phyloP scores from a whole-genome alignment of 768 basidiomycete genomes.

The Cyathus striatus region DNA sequence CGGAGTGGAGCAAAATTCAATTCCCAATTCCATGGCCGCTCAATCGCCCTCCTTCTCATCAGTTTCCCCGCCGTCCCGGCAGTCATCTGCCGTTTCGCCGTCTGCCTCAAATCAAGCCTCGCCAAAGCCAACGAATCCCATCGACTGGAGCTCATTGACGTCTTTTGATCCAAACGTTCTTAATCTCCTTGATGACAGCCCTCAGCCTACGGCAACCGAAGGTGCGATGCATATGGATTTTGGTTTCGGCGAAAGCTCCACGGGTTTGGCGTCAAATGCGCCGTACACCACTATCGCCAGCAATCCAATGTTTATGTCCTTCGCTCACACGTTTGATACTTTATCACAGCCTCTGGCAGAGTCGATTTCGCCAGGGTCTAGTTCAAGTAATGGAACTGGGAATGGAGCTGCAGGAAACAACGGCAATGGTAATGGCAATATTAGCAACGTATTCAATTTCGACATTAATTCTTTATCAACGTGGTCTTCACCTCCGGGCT shows the following conservation, averaged over 20 bases:
- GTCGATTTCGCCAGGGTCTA: conserved; percentile 2
- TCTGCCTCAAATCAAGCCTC: conserved; percentile 24
- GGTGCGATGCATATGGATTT: conserved; percentile 60
- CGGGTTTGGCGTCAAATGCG: conserved; percentile 38
- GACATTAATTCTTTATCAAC: conserved; percentile 40
- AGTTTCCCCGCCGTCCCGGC: conserved; percentile 18
- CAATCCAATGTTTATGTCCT: conserved; percentile 85
- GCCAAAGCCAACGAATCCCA: conserved; percentile 33
- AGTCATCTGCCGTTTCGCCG: conserved; percentile 13
- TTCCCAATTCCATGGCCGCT: conserved; percentile 2
- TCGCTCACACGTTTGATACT: conserved; percentile 53
- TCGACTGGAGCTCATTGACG: conserved; percentile 65
- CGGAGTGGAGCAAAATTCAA: conserved; percentile 7
- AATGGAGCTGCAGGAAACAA: conserved; percentile 5
- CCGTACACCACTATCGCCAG: conserved; percentile 78
- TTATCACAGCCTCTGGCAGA: conserved; percentile 19
- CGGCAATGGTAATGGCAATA: conserved; percentile 14
- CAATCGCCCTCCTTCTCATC: conserved; percentile 20
- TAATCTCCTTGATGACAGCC: conserved; percentile 55
- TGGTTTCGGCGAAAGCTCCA: conserved; percentile 41
- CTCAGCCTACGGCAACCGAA: conserved; percentile 49
- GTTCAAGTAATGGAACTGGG: not conserved
- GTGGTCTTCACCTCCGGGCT: conserved; percentile 33
- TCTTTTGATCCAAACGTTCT: conserved; percentile 69
- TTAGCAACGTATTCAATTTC: no score